Conservation (phyloP, 2,329 filamentous ascomycete species). For the Hirsutella rhossiliensis region DNA sequence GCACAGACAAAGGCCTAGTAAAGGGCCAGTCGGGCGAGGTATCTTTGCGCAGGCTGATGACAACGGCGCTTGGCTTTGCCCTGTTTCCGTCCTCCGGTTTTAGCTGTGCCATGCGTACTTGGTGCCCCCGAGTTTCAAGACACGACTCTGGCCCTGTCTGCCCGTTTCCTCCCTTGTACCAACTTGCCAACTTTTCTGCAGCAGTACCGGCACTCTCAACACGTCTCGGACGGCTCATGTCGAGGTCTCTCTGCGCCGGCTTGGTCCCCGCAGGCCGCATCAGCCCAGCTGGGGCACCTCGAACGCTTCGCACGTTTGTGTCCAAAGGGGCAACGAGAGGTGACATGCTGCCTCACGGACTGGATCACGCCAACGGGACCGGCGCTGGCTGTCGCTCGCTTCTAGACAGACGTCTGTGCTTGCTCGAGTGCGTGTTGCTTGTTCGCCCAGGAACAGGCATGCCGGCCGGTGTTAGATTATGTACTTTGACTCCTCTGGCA, state of each 20-base stretch:
- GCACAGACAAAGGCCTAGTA: too few relatives aligned
- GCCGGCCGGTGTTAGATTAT: background rate
- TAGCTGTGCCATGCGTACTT: background rate
- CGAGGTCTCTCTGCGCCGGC: background rate
- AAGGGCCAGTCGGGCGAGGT: too few relatives aligned
- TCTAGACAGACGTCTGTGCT: background rate
- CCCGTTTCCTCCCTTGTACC: background rate
- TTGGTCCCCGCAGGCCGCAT: background rate
- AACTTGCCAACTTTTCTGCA: background rate
- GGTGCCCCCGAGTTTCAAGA: slow-evolving; percentile 1
- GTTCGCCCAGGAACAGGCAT: background rate
- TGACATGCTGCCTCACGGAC: background rate
- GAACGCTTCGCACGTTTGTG: background rate
- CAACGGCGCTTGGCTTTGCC: too few relatives aligned
- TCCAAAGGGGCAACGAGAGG: background rate
- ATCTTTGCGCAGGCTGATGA: too few relatives aligned
- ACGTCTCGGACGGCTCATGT: background rate
- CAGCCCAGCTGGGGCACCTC: background rate
- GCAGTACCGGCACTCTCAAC: background rate
- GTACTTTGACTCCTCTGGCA: background rate
- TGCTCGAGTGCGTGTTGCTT: background rate
- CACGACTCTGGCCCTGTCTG: background rate
- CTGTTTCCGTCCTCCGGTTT: background rate
- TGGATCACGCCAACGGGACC: background rate
- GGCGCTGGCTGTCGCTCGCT: background rate